Conservation (phyloP, 257 asterid genomes). For the Solanum pinnatisectum region DNA sequence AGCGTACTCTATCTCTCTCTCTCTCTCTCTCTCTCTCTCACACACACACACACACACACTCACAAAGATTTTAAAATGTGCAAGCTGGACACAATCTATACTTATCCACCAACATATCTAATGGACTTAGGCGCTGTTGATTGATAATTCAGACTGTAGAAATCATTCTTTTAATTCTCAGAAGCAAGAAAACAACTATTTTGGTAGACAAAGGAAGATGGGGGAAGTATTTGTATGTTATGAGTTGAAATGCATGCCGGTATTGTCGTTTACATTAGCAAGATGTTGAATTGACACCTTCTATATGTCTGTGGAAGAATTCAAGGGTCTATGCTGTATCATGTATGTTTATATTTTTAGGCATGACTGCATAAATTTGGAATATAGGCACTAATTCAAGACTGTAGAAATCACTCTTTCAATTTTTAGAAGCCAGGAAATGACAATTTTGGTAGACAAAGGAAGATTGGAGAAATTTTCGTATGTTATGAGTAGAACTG, state of each 20-base stretch:
- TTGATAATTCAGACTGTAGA: not conserved
- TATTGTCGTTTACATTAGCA: not conserved
- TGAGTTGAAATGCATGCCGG: not conserved
- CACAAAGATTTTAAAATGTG: not conserved
- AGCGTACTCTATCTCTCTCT: constrained; percentile 23
- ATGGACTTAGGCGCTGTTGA: not conserved
- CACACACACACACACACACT: too few relatives aligned
- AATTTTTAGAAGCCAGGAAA: not conserved
- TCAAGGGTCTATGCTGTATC: not conserved
- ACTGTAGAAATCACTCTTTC: not conserved
- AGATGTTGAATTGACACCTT: not conserved
- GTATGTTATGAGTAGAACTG: not conserved
- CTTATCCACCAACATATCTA: not conserved
- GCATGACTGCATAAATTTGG: not conserved
- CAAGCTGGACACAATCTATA: not conserved
- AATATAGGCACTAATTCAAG: not conserved
- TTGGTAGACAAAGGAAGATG: not conserved
- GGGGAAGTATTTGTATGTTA: not conserved
- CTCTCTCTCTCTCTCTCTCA: not conserved
- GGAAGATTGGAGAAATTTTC: not conserved
- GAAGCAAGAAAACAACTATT: not conserved
- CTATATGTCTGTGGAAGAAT: not conserved
- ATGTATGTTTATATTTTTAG: not conserved
- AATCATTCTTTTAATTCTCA: not conserved
- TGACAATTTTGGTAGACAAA: not conserved